These are phyloP conservation scores for Euphrasia confusa DNA, from an alignment of 257 asterid genomes.

Conservation along the genomic window DNA sequence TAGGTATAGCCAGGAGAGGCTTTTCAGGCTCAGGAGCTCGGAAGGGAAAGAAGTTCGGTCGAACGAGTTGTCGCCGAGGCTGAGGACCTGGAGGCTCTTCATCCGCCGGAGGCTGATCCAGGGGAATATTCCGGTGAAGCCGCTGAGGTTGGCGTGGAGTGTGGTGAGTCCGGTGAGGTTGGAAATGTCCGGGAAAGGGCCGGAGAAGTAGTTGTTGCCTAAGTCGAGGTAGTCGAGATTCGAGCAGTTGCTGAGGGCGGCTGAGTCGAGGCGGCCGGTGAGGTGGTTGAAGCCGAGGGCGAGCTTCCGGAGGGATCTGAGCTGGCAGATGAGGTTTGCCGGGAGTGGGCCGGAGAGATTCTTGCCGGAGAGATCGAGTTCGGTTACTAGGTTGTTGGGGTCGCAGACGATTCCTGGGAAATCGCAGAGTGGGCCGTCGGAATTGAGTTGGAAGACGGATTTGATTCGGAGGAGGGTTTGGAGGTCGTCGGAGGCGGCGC, in stretches of 20 bases:
- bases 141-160: conserved; percentile 57
- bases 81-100: conserved; percentile 44
- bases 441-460: conserved; percentile 47
- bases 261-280: conserved; percentile 32
- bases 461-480: conserved; percentile 53
- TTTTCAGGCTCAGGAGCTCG: conserved; percentile 34
- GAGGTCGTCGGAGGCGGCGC: conserved; percentile 56
- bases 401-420: conserved; percentile 66
- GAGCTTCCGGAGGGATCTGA: conserved; percentile 53
- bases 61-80: conserved; percentile 70
- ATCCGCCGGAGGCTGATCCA: conserved; percentile 53
- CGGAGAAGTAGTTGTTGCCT: conserved; percentile 60
- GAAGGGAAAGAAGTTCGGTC: conserved; percentile 47
- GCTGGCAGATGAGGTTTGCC: conserved; percentile 42
- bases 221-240: conserved; percentile 54
- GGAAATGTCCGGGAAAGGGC: conserved; percentile 53
- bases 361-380: conserved; percentile 55
- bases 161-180: conserved; percentile 31
- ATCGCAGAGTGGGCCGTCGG: conserved; percentile 32
- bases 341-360: conserved; percentile 51
- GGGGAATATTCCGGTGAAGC: conserved; percentile 65
- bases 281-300: conserved; percentile 51
- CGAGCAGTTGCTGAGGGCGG: conserved; percentile 44
- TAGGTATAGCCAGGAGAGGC: conserved; percentile 54
- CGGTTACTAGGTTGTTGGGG: conserved; percentile 38